phyloP scores from a whole-genome alignment of 768 basidiomycete genomes.

The Lanmaoa pseudosensibilis region DNA sequence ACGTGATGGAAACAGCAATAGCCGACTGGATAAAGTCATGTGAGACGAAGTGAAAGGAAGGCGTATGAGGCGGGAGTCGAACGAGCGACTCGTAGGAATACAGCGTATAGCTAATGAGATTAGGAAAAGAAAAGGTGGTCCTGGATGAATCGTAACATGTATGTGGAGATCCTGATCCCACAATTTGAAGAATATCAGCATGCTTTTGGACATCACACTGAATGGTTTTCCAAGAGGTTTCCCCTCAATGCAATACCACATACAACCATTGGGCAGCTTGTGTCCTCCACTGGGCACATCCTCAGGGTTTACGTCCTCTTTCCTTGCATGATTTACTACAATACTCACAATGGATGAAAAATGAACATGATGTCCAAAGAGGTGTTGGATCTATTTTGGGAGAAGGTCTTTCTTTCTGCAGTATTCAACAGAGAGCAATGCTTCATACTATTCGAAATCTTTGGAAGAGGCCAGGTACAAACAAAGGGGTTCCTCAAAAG shows the following conservation, averaged over 20 bases:
- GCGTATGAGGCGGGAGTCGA: too few relatives aligned
- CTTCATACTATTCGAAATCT: background rate
- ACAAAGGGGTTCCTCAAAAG: background rate
- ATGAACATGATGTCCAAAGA: slow-evolving; percentile 6
- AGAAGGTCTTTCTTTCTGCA: slow-evolving; percentile 1
- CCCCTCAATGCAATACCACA: slow-evolving; percentile 8
- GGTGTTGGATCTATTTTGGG: slow-evolving; percentile 8
- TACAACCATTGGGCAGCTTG: background rate
- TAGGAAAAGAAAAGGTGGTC: too few relatives aligned
- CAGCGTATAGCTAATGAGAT: too few relatives aligned
- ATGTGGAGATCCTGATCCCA: slow-evolving; percentile 8
- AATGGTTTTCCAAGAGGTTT: slow-evolving; percentile 12
- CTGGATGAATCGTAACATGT: too few relatives aligned
- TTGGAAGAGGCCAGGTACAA: slow-evolving; percentile 7
- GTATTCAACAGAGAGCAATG: background rate
- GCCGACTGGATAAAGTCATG: too few relatives aligned
- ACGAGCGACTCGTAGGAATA: too few relatives aligned
- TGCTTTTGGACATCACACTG: background rate
- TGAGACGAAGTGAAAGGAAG: too few relatives aligned
- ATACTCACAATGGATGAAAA: background rate
- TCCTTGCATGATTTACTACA: slow-evolving; percentile 8
- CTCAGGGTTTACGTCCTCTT: slow-evolving; percentile 5
- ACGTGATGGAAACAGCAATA: too few relatives aligned
- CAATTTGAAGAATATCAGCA: slow-evolving; percentile 3
- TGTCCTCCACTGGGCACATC: background rate